Percentiles rank a stretch among this genome's conserved stretches.
Evolutionary conservation across 495 filamentous ascomycete genomes (phyloP).

Genomic region (Podospora fimiseda): DNA sequence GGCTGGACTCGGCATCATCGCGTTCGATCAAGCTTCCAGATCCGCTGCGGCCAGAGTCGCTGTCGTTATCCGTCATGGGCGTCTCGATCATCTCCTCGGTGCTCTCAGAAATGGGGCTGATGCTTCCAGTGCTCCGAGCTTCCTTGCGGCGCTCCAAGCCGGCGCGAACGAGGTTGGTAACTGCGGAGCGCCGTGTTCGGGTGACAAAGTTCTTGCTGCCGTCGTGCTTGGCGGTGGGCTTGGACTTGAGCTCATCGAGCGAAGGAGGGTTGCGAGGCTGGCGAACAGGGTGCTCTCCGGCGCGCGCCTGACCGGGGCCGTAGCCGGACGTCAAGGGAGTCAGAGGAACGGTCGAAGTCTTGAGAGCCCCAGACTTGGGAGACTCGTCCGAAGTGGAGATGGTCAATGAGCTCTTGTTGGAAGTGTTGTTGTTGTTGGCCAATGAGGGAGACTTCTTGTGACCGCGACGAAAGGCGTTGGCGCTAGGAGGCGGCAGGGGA

Average conservation of each 20-base stretch:
- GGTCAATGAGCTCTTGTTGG: conserved; percentile 51
- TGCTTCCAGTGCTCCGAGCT: conserved; percentile 61
- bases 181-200: conserved; percentile 84
- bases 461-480: conserved; percentile 80
- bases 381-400: conserved; percentile 47
- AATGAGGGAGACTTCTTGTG: conserved; percentile 83
- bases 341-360: conserved; percentile 67
- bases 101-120: conserved; percentile 79
- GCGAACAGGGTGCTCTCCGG: conserved; percentile 88
- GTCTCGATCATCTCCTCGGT: conserved; percentile 68
- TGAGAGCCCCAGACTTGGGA: conserved; percentile 61
- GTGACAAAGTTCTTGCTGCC: conserved; percentile 98
- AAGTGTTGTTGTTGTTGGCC: conserved; percentile 50
- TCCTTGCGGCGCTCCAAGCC: conserved; percentile 78
- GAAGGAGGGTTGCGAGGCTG: conserved; percentile 91
- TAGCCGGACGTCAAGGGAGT: conserved; percentile 79
- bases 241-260: conserved; percentile 82
- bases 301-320: conserved; percentile 85
- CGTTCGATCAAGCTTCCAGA: conserved; percentile 63
- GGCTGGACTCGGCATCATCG: conserved; percentile 60
- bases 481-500: conserved; percentile 72
- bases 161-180: conserved; percentile 85
- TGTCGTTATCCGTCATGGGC: conserved; percentile 69
- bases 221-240: conserved; percentile 89
- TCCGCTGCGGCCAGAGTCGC: conserved; percentile 70